Conservation (phyloP, 192 early-diverging fungal species). For the Geosiphon pyriformis region DNA sequence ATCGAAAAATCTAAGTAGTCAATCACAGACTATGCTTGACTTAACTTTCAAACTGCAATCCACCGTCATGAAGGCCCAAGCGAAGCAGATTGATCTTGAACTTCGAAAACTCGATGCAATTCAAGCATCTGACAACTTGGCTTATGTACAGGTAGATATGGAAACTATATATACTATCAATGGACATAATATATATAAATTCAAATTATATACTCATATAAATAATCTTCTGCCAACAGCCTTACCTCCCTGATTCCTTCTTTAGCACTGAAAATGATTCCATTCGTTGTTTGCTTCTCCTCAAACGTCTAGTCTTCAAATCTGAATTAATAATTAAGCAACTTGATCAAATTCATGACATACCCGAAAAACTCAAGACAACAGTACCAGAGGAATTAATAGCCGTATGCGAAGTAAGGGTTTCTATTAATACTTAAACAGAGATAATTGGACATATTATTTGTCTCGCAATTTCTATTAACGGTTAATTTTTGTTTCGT, state of each 20-base stretch:
- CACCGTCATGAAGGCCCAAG: conserved; percentile 75
- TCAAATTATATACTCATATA: conserved; percentile 21
- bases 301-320: conserved; percentile 82
- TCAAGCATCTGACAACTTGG: conserved; percentile 74
- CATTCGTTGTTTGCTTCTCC: conserved; percentile 65
- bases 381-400: conserved; percentile 50
- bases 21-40: conserved; percentile 75
- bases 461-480: too few species aligned
- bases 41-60: conserved; percentile 77
- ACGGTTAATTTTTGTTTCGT: not conserved
- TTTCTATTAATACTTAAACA: too few species aligned
- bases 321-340: conserved; percentile 67
- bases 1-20: conserved; percentile 51
- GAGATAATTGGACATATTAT: too few species aligned
- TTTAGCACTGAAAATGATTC: conserved; percentile 74
- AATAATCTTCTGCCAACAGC: conserved; percentile 37
- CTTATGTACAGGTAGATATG: conserved; percentile 36
- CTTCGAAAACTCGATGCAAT: conserved; percentile 79
- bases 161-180: not conserved
- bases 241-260: conserved; percentile 83
- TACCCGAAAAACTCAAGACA: conserved; percentile 54
- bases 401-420: conserved; percentile 44
- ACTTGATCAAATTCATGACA: conserved; percentile 54
- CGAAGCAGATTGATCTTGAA: conserved; percentile 88
- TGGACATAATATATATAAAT: not conserved